phyloP scores from a whole-genome alignment of 1,139 yeast species.

The Eremothecium sinecaudum region DNA sequence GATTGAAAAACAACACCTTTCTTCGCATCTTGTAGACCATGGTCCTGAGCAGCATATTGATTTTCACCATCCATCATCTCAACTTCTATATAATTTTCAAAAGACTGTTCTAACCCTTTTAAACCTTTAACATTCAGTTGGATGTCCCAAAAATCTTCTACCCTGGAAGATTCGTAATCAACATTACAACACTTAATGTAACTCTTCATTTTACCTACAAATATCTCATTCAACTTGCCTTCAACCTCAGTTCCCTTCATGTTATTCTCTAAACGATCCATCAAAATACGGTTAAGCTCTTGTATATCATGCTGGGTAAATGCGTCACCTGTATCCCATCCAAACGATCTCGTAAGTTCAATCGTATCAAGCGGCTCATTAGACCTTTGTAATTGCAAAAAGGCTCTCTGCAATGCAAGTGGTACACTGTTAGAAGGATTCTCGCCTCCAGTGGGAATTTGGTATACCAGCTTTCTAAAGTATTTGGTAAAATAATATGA shows the following conservation, averaged over 20 bases:
- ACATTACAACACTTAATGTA: conserved; percentile 88
- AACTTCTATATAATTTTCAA: conserved; percentile 76
- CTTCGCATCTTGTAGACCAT: conserved; percentile 90
- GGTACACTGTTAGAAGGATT: conserved; percentile 54
- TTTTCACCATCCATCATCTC: conserved; percentile 92
- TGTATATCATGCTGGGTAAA: conserved; percentile 98
- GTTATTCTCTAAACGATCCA: conserved; percentile 86
- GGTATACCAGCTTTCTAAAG: conserved; percentile 78
- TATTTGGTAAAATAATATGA: conserved; percentile 78
- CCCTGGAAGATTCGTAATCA: conserved; percentile 87
- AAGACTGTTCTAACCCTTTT: conserved; percentile 61
- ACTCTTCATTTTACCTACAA: conserved; percentile 96
- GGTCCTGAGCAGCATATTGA: conserved; percentile 88
- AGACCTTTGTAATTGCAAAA: conserved; percentile 68
- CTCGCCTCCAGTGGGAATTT: conserved; percentile 69
- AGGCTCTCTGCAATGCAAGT: conserved; percentile 76
- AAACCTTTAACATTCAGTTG: conserved; percentile 88
- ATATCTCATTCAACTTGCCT: conserved; percentile 66
- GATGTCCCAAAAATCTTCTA: conserved; percentile 96
- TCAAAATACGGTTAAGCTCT: conserved; percentile 85
- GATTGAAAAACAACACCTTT: conserved; percentile 89
- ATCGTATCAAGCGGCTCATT: conserved; percentile 70
- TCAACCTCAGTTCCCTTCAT: conserved; percentile 89
- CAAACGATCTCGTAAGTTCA: conserved; percentile 84
- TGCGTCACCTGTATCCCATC: conserved; percentile 95